Percentiles rank a stretch among this genome's conserved stretches.
Evolutionary conservation across 2,329 filamentous ascomycete genomes (phyloP).

Genomic region (Fusarium duplospermum): DNA sequence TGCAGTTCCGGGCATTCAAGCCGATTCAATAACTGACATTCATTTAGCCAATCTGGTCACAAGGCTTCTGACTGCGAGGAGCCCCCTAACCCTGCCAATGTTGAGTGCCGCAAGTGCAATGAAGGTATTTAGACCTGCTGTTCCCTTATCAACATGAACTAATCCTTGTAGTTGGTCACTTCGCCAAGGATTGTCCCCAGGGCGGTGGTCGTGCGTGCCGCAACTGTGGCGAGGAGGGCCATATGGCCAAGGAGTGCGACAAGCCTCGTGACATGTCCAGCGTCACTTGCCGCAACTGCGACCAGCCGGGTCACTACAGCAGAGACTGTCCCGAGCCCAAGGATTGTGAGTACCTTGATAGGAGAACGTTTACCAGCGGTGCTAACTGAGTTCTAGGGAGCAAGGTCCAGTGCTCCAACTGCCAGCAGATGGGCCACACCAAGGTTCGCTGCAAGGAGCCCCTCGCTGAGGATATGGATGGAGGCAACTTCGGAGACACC

Average conservation of each 20-base stretch:
- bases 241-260: slow-evolving; percentile 64
- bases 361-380: background rate
- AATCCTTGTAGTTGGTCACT: slow-evolving; percentile 65
- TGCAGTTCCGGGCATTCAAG: background rate
- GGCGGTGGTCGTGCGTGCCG: slow-evolving; percentile 66
- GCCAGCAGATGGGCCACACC: slow-evolving; percentile 54
- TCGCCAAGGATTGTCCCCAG: slow-evolving; percentile 72
- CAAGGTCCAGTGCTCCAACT: slow-evolving; percentile 55
- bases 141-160: background rate
- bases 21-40: slow-evolving; percentile 19
- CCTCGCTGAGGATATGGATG: slow-evolving; percentile 35
- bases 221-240: slow-evolving; percentile 74
- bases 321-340: slow-evolving; percentile 71
- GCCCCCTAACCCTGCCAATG: slow-evolving; percentile 69
- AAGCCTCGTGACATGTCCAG: slow-evolving; percentile 56
- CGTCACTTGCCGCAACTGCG: slow-evolving; percentile 71
- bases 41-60: slow-evolving; percentile 61
- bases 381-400: slow-evolving; percentile 48
- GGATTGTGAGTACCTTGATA: slow-evolving; percentile 48
- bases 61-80: slow-evolving; percentile 64
- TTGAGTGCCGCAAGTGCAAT: slow-evolving; percentile 75
- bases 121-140: slow-evolving; percentile 61
- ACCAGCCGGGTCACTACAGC: slow-evolving; percentile 69
- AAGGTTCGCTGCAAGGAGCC: slow-evolving; percentile 53
- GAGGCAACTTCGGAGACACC: slow-evolving; percentile 17